Conservation (phyloP, 768 basidiomycete genomes). For the Cantharellus anzutake region DNA sequence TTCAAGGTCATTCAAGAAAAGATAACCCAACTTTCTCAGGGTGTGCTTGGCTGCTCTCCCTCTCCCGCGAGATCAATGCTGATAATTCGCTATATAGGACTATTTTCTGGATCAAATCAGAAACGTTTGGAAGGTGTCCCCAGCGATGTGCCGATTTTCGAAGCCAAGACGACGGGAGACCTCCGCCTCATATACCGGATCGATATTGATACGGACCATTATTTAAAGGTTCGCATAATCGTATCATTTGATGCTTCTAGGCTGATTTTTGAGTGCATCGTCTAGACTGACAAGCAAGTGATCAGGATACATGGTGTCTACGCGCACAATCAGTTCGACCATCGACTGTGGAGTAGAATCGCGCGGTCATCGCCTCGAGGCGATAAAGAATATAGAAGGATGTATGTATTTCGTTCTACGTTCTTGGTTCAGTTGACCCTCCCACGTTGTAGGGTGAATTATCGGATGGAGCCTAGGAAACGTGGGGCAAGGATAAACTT, state of each 20-base stretch:
- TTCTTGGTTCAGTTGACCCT: background rate
- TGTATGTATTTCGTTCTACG: slow-evolving; percentile 19
- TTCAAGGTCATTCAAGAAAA: background rate
- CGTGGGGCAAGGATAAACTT: background rate
- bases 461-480: background rate
- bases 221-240: background rate
- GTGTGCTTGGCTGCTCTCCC: slow-evolving; percentile 10
- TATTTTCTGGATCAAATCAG: slow-evolving; percentile 51
- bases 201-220: background rate
- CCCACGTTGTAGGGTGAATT: background rate
- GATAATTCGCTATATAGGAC: slow-evolving; percentile 13
- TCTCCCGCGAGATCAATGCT: too few species aligned
- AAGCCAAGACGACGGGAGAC: slow-evolving; percentile 45
- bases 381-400: slow-evolving; percentile 33
- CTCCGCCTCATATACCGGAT: slow-evolving; percentile 22
- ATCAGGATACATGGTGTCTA: slow-evolving; percentile 28
- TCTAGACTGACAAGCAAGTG: background rate
- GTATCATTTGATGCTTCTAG: background rate
- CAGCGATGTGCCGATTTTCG: slow-evolving; percentile 37
- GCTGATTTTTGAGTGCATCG: background rate
- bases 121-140: slow-evolving; percentile 29
- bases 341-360: slow-evolving; percentile 28
- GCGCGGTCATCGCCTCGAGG: slow-evolving; percentile 23
- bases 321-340: slow-evolving; percentile 27
- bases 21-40: background rate